Evolutionary conservation across 768 basidiomycete genomes (phyloP).

Genomic region (Floccularia luteovirens): DNA sequence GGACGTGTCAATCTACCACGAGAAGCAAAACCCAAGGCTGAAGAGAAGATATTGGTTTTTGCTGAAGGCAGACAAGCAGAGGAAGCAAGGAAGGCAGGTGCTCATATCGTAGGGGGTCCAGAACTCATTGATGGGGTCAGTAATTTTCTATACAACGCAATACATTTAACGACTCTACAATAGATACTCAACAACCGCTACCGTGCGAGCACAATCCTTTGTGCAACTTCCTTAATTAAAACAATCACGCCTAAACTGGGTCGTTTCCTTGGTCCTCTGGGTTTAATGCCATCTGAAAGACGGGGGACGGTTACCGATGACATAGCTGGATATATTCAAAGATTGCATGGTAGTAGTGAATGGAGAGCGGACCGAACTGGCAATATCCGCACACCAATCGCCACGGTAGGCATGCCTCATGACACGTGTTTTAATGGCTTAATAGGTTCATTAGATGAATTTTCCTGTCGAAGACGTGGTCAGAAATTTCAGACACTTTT

Average conservation of each 20-base stretch:
- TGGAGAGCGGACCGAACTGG: constrained; percentile 92
- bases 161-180: constrained; percentile 5
- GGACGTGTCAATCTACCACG: constrained; percentile 83
- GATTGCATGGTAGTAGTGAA: constrained; percentile 75
- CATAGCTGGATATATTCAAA: constrained; percentile 71
- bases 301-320: constrained; percentile 94
- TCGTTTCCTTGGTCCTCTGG: constrained; percentile 78
- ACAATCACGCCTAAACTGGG: constrained; percentile 74
- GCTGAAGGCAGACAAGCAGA: constrained; percentile 80
- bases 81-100: constrained; percentile 81
- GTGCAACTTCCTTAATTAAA: constrained; percentile 71
- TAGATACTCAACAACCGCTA: constrained; percentile 72
- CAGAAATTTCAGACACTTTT: constrained; percentile 72
- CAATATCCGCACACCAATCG: constrained; percentile 77
- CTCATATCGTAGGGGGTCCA: constrained; percentile 82
- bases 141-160: constrained; percentile 9
- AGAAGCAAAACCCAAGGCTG: constrained; percentile 63
- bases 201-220: constrained; percentile 78
- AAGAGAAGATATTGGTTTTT: constrained; percentile 86
- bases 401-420: constrained; percentile 41
- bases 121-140: constrained; percentile 85
- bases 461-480: constrained; percentile 72
- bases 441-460: constrained; percentile 41
- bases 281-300: constrained; percentile 92
- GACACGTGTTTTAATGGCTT: constrained; percentile 1